phyloP scores from a whole-genome alignment of 306 rosid species.

The Glycyrrhiza uralensis region DNA sequence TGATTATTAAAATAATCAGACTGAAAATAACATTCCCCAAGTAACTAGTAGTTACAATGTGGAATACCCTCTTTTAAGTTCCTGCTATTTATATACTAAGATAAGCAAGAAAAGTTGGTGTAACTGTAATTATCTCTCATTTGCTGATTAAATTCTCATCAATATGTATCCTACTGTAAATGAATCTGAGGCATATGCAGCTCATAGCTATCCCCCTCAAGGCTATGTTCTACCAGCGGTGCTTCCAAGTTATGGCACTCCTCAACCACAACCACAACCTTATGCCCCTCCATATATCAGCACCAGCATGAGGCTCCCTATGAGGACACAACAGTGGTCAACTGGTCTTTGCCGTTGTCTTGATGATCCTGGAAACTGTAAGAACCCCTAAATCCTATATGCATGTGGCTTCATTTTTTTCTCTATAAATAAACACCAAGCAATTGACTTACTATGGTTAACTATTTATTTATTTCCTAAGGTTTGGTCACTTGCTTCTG shows the following conservation, averaged over 20 bases:
- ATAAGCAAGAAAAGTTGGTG: neutral
- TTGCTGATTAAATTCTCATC: no score
- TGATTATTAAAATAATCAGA: neutral
- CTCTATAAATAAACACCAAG: neutral
- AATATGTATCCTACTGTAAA: conserved; percentile 44
- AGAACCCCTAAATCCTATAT: conserved; percentile 14
- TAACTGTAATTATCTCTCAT: neutral
- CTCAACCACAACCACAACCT: conserved; percentile 14
- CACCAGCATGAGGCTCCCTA: neutral
- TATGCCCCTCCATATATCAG: conserved; percentile 31
- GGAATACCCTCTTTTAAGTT: neutral
- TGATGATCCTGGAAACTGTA: conserved; percentile 62
- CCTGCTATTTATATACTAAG: neutral
- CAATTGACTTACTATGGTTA: neutral
- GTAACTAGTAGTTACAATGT: neutral
- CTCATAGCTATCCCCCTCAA: conserved; percentile 17
- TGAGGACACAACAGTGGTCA: conserved; percentile 45
- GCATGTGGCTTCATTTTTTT: neutral
- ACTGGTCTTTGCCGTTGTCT: conserved; percentile 62
- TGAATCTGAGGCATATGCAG: conserved; percentile 34
- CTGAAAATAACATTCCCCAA: neutral
- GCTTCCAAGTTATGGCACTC: conserved; percentile 29
- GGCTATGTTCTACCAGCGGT: conserved; percentile 13
- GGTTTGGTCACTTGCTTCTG: conserved; percentile 65
- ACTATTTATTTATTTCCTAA: neutral